Evolutionary conservation across 805 yeast species (phyloP).

Genomic region (Suhomyces sp.): DNA sequence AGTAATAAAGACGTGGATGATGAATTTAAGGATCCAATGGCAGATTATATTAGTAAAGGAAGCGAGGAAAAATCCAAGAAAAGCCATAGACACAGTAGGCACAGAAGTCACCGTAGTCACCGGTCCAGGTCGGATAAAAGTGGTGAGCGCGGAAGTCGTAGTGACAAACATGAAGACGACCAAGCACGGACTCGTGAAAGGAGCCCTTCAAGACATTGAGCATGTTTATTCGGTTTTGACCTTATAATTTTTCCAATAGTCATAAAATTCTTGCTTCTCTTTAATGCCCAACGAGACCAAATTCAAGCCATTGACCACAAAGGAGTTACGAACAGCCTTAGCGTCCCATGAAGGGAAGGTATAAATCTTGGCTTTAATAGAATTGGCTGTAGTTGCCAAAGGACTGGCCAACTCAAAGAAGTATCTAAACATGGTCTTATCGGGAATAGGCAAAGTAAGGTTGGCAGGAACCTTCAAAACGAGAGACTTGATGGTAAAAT

Average conservation of each 20-base stretch:
- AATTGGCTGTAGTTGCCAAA: conserved; percentile 14
- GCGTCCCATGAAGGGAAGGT: conserved; percentile 15
- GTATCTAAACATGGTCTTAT: conserved; percentile 18
- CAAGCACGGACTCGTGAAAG: neutral
- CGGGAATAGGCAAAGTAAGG: conserved; percentile 37
- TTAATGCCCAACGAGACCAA: conserved; percentile 26
- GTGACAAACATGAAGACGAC: neutral
- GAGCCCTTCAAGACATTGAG: conserved; percentile 2
- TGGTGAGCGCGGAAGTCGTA: neutral
- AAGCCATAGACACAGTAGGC: conserved; percentile 3
- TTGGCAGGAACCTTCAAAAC: conserved; percentile 39
- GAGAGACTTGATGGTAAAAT: conserved; percentile 28
- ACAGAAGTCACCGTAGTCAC: conserved; percentile 1
- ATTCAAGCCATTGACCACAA: conserved; percentile 32
- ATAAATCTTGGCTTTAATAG: conserved; percentile 28
- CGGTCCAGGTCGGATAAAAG: neutral
- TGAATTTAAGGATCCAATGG: conserved; percentile 19
- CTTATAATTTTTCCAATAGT: conserved; percentile 8
- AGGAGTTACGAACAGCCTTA: conserved; percentile 21
- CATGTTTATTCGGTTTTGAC: neutral
- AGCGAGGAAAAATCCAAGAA: conserved; percentile 1
- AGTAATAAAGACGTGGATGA: conserved; percentile 24
- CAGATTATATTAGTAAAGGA: conserved; percentile 8
- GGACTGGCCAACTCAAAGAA: conserved; percentile 21
- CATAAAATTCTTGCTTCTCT: conserved; percentile 28